Conservation (phyloP, 108 stramenopile species). For the Conticribra guillardii region DNA sequence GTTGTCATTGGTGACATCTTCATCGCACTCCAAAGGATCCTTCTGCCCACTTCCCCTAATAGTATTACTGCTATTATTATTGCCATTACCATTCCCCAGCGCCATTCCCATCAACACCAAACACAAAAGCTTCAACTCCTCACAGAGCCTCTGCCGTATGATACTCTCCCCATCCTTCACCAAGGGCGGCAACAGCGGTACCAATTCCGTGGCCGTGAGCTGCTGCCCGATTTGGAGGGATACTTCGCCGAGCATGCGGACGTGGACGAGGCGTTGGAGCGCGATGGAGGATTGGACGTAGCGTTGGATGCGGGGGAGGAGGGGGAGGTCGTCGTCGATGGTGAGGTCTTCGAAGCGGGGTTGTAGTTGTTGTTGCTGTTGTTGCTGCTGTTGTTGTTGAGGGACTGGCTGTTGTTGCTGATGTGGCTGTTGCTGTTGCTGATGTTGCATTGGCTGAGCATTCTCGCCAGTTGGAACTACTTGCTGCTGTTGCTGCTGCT, state of each 20-base stretch:
- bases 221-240: slow-evolving; percentile 81
- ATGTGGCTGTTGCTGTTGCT: slow-evolving; percentile 26
- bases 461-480: too few species aligned
- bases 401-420: slow-evolving; percentile 12
- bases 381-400: neutral
- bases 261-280: slow-evolving; percentile 96
- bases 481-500: neutral
- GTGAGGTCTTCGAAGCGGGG: slow-evolving; percentile 96
- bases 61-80: too few species aligned
- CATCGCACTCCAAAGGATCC: neutral
- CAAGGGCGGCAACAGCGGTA: slow-evolving; percentile 76
- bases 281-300: slow-evolving; percentile 93
- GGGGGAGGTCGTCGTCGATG: slow-evolving; percentile 94
- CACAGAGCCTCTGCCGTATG: slow-evolving; percentile 88
- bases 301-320: slow-evolving; percentile 89
- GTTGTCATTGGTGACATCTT: too few species aligned
- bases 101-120: slow-evolving; percentile 39
- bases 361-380: neutral
- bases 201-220: slow-evolving; percentile 61
- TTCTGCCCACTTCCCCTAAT: too few species aligned
- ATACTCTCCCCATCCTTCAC: slow-evolving; percentile 88
- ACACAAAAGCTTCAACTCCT: slow-evolving; percentile 25
- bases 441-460: too few species aligned
- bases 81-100: neutral
- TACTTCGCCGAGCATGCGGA: slow-evolving; percentile 95